phyloP scores from a whole-genome alignment of 768 basidiomycete species.

The Hygrocybe coccinea region DNA sequence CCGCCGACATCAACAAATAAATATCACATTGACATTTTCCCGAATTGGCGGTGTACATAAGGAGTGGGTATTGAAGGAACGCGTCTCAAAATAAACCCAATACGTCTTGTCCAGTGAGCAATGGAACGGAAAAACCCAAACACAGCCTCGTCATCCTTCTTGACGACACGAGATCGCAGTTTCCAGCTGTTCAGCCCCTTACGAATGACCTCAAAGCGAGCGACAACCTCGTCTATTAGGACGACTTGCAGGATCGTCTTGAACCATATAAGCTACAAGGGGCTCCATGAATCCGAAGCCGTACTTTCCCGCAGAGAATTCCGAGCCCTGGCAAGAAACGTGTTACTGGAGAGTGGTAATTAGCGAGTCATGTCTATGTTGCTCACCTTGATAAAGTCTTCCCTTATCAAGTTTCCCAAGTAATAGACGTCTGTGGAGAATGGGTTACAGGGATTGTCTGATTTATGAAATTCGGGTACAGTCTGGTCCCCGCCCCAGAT shows the following conservation, averaged over 20 bases:
- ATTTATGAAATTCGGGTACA: conserved; percentile 35
- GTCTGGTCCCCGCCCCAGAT: conserved; percentile 40
- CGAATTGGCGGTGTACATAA: no score
- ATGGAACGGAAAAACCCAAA: background rate
- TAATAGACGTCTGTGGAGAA: conserved; percentile 44
- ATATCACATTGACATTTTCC: no score
- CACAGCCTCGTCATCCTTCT: background rate
- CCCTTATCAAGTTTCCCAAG: conserved; percentile 35
- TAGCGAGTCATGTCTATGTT: background rate
- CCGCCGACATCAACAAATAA: no score
- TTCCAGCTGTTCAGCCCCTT: conserved; percentile 24
- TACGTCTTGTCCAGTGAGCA: conserved; percentile 4
- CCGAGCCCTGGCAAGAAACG: no score
- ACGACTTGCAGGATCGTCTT: conserved; percentile 30
- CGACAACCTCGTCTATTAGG: conserved; percentile 35
- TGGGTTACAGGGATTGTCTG: conserved; percentile 26
- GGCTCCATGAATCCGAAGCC: conserved; percentile 29
- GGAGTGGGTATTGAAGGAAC: conserved; percentile 4
- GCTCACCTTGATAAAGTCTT: conserved; percentile 30
- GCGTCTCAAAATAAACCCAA: background rate
- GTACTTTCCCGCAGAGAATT: background rate
- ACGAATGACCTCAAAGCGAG: conserved; percentile 26
- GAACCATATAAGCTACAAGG: conserved; percentile 33
- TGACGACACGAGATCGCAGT: conserved; percentile 26
- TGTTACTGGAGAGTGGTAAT: no score